Percentiles rank a stretch among this genome's conserved stretches.
phyloP scores from a whole-genome alignment of 2,329 filamentous ascomycete species.

The Aspergillus persii region DNA sequence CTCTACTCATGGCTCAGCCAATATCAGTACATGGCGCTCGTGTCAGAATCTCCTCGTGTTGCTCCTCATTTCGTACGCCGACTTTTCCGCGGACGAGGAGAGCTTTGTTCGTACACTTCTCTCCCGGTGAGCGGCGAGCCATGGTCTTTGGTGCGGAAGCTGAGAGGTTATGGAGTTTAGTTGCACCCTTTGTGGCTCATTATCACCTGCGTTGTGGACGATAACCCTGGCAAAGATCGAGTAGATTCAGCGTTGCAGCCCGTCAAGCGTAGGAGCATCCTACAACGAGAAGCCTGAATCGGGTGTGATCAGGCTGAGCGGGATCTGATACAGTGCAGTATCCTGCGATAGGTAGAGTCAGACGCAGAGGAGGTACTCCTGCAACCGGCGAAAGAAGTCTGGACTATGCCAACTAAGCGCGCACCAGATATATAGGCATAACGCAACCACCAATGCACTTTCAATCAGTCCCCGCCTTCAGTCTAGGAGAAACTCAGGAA shows the following conservation, averaged over 20 bases:
- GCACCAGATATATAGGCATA: too few species aligned
- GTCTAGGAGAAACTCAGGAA: too few species aligned
- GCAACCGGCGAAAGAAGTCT: too few species aligned
- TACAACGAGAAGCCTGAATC: conserved; percentile 60
- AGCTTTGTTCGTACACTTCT: too few species aligned
- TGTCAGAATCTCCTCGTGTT: conserved; percentile 52
- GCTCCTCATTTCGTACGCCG: conserved; percentile 52
- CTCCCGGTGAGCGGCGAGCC: conserved; percentile 33
- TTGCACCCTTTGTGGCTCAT: neutral
- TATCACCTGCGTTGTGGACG: neutral
- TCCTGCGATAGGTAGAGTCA: neutral
- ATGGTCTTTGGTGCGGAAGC: conserved; percentile 58
- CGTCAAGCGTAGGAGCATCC: conserved; percentile 71
- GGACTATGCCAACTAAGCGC: too few species aligned
- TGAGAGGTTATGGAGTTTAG: too few species aligned
- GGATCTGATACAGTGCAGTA: neutral
- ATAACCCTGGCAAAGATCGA: conserved; percentile 60
- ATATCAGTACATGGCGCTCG: neutral
- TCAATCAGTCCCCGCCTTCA: too few species aligned
- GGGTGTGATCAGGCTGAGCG: neutral
- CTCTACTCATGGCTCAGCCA: too few species aligned
- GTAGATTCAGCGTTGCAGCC: conserved; percentile 63
- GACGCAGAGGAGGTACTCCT: neutral
- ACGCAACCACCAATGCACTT: too few species aligned
- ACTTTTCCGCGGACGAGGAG: too few species aligned